Evolutionary conservation across 2,329 filamentous ascomycete genomes (phyloP).

Genomic region (Akanthomyces dipterigenus): DNA sequence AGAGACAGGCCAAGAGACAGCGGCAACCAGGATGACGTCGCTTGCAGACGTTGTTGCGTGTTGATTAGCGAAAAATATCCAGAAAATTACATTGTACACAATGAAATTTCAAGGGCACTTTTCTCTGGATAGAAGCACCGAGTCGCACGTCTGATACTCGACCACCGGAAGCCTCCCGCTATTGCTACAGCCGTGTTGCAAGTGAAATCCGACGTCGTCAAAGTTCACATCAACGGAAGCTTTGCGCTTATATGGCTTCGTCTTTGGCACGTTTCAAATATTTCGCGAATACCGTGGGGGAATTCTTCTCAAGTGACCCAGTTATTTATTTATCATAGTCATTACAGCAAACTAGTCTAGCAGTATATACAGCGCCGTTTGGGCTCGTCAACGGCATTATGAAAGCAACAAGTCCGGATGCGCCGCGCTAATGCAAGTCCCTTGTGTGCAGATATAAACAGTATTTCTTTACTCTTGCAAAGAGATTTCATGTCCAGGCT

Average conservation of each 20-base stretch:
- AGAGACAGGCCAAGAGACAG: not conserved
- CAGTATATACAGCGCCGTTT: constrained; percentile 5
- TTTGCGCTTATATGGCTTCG: no score
- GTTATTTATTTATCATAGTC: not conserved
- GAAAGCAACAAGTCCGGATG: not conserved
- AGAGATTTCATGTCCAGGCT: constrained; percentile 31
- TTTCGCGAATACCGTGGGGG: no score
- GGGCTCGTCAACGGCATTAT: not conserved
- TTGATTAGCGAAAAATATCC: not conserved
- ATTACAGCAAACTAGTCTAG: constrained; percentile 1
- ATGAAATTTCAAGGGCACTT: no score
- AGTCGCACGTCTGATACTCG: no score
- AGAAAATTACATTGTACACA: no score
- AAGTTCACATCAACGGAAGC: no score
- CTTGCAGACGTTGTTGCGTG: not conserved
- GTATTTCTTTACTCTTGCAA: constrained; percentile 15
- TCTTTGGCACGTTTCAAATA: no score
- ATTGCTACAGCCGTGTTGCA: no score
- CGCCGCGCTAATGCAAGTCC: constrained; percentile 11
- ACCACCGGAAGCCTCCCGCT: no score
- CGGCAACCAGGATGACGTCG: not conserved
- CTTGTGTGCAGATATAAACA: not conserved
- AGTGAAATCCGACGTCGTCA: no score
- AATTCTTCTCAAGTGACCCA: not conserved
- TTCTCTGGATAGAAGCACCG: no score